Percentiles rank a stretch among this genome's conserved stretches.
These are phyloP conservation scores for Aspergillus floridensis DNA, from an alignment of 2,329 filamentous ascomycete species.

Conservation along the genomic window DNA sequence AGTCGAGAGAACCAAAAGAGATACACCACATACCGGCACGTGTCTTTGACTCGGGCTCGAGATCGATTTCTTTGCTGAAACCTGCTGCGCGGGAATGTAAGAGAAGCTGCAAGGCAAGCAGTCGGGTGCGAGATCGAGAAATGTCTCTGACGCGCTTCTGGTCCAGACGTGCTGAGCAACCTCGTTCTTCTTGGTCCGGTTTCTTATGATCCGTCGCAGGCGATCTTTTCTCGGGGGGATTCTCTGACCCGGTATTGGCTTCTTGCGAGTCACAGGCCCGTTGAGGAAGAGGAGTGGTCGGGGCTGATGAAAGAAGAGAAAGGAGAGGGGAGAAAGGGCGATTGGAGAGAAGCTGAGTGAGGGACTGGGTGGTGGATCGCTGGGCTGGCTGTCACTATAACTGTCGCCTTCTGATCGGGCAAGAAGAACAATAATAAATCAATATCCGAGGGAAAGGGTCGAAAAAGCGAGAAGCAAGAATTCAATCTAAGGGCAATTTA, in stretches of 20 bases:
- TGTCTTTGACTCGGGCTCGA: conserved; percentile 12
- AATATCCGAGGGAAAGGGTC: conserved; percentile 6
- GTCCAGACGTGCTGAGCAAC: conserved; percentile 2
- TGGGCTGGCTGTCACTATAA: conserved; percentile 18
- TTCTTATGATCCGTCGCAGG: conserved; percentile 1
- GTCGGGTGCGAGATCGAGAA: conserved; percentile 12
- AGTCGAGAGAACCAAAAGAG: conserved; percentile 11
- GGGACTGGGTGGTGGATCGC: conserved; percentile 14
- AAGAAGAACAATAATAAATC: conserved; percentile 16
- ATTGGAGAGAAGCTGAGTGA: conserved; percentile 3
- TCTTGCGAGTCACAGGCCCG: conserved; percentile 11
- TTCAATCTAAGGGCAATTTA: conserved; percentile 1
- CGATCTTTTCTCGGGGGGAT: neutral
- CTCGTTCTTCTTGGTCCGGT: conserved; percentile 1
- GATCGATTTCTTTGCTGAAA: conserved; percentile 15
- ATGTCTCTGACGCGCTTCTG: conserved; percentile 14
- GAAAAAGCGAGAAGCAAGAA: conserved; percentile 12
- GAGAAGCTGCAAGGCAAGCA: conserved; percentile 25
- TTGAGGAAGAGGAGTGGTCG: conserved; percentile 1
- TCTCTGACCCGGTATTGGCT: conserved; percentile 5
- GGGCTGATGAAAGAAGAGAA: conserved; percentile 12
- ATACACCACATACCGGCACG: conserved; percentile 22
- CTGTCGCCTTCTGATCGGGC: conserved; percentile 10
- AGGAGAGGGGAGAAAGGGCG: conserved; percentile 7
- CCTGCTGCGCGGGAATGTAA: conserved; percentile 21